phyloP scores from a whole-genome alignment of 2,329 filamentous ascomycete genomes.

The Zalaria obscura region DNA sequence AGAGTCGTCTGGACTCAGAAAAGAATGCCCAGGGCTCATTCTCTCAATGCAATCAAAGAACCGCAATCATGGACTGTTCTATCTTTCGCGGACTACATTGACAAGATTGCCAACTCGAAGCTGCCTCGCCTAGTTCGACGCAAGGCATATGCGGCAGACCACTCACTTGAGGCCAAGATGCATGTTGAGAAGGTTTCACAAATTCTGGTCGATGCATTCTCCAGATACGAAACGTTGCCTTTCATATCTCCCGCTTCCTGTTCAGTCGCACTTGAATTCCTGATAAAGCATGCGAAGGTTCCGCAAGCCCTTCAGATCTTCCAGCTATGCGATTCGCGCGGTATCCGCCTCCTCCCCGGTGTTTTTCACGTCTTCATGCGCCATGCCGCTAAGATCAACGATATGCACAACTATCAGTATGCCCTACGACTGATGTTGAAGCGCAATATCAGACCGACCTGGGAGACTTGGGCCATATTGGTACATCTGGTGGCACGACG shows the following conservation, averaged over 20 bases:
- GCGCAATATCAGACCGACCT: slow-evolving; percentile 6
- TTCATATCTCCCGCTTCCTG: slow-evolving; percentile 10
- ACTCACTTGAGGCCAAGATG: background rate
- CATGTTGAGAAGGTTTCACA: slow-evolving; percentile 8
- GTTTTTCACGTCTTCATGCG: slow-evolving; percentile 13
- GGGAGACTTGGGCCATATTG: slow-evolving; percentile 11
- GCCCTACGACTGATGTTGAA: slow-evolving; percentile 12
- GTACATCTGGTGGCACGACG: background rate
- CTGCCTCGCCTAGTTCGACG: background rate
- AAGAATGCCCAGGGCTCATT: background rate
- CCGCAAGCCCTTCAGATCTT: slow-evolving; percentile 8
- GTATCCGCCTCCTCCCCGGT: slow-evolving; percentile 2
- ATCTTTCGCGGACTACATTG: slow-evolving; percentile 4
- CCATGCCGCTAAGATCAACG: slow-evolving; percentile 9
- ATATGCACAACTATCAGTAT: slow-evolving; percentile 15
- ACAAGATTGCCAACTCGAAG: background rate
- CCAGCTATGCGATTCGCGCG: slow-evolving; percentile 1
- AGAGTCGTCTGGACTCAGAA: background rate
- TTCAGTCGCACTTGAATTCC: slow-evolving; percentile 9
- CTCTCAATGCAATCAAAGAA: background rate
- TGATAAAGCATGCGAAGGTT: slow-evolving; percentile 8
- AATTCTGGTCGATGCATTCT: slow-evolving; percentile 8
- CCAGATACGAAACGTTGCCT: slow-evolving; percentile 1
- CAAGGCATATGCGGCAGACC: background rate
- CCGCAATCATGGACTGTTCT: slow-evolving; percentile 1